Percentiles rank a stretch among this genome's conserved stretches.
Conservation (phyloP, 331 rosid genomes). For the Quercus phellos region DNA sequence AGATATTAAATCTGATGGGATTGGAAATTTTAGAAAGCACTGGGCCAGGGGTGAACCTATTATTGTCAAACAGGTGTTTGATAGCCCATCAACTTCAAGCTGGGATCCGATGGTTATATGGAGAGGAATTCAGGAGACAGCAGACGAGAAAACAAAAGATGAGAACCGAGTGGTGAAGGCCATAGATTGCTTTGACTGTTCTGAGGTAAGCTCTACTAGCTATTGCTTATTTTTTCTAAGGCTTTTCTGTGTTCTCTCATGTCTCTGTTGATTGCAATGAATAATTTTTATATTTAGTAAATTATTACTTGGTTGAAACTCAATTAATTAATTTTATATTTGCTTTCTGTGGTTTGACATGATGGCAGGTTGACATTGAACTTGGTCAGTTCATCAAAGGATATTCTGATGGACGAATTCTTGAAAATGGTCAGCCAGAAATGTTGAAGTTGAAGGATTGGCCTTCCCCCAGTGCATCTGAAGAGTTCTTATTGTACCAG, state of each 20-base stretch:
- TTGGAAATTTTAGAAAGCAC: slow-evolving; percentile 69
- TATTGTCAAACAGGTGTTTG: slow-evolving; percentile 76
- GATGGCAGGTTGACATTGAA: slow-evolving; percentile 69
- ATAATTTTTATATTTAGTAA: slow-evolving; percentile 11
- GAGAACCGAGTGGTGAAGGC: slow-evolving; percentile 75
- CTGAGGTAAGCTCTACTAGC: slow-evolving; percentile 61
- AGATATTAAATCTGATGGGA: slow-evolving; percentile 66
- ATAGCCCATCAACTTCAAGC: slow-evolving; percentile 59
- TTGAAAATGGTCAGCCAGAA: slow-evolving; percentile 74
- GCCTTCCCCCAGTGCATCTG: slow-evolving; percentile 96
- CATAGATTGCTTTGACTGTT: slow-evolving; percentile 67
- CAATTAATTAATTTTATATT: background rate
- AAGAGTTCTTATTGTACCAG: slow-evolving; percentile 89
- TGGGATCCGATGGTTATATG: slow-evolving; percentile 89
- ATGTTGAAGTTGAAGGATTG: slow-evolving; percentile 83
- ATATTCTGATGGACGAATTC: slow-evolving; percentile 56
- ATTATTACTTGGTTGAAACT: slow-evolving; percentile 12
- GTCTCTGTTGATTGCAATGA: slow-evolving; percentile 8
- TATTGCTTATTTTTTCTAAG: background rate
- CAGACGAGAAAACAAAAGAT: slow-evolving; percentile 69
- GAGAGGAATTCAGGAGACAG: slow-evolving; percentile 73
- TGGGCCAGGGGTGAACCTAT: slow-evolving; percentile 86
- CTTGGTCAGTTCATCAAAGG: slow-evolving; percentile 80
- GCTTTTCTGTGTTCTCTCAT: slow-evolving; percentile 16
- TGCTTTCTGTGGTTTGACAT: slow-evolving; percentile 20